A percentile compares a stretch with the other conserved stretches of the same genome.
These are phyloP conservation scores for Sporothrix schenckii DNA, from an alignment of 2,329 filamentous ascomycete genomes.

Conservation along the genomic window DNA sequence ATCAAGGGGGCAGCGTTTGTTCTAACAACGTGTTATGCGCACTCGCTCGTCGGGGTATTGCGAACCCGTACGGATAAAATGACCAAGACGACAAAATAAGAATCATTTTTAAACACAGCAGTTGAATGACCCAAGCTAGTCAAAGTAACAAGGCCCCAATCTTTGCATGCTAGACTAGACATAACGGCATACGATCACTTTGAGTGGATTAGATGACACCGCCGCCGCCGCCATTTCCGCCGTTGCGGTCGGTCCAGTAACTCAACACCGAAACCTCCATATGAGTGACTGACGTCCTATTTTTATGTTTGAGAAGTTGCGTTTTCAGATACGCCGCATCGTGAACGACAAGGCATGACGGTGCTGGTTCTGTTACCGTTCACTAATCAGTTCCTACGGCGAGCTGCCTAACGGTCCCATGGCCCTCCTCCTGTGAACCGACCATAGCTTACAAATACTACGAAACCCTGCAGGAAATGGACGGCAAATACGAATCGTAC, in stretches of 20 bases:
- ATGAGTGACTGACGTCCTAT: neutral
- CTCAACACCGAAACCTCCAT: neutral
- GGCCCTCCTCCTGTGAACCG: too few species aligned
- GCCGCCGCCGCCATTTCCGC: too few species aligned
- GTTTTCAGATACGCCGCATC: neutral
- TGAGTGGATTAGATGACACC: too few species aligned
- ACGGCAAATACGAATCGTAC: neutral
- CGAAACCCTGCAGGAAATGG: too few species aligned
- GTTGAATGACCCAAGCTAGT: too few species aligned
- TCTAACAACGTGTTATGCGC: neutral
- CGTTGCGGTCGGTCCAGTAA: neutral
- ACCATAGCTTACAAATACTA: too few species aligned
- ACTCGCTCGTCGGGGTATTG: neutral
- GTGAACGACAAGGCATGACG: neutral
- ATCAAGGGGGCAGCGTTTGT: neutral
- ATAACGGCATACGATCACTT: too few species aligned
- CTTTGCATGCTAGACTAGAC: too few species aligned
- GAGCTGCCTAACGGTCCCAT: neutral
- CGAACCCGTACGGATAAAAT: neutral
- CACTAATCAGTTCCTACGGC: neutral
- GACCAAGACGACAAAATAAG: neutral
- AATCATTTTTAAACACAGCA: too few species aligned
- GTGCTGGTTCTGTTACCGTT: slow-evolving; percentile 9
- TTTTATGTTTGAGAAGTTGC: neutral
- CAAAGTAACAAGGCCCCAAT: too few species aligned